These are phyloP conservation scores for Castanea crenata DNA, from an alignment of 306 rosid species.

Conservation along the genomic window DNA sequence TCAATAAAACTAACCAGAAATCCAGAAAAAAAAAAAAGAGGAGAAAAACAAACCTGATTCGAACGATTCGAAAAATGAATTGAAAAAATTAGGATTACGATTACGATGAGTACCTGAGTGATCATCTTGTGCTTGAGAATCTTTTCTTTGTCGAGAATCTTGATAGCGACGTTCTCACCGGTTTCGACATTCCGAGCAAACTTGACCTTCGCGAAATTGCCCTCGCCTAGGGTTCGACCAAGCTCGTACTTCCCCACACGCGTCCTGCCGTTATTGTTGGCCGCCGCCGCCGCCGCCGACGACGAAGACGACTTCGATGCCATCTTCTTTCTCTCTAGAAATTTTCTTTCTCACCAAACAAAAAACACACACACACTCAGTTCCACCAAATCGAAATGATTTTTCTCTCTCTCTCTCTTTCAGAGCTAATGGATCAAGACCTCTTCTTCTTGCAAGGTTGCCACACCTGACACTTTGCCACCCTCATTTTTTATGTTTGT, in stretches of 20 bases:
- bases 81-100: background rate
- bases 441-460: constrained; percentile 98
- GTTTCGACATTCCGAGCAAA: constrained; percentile 64
- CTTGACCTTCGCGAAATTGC: constrained; percentile 90
- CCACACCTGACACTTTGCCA: constrained; percentile 81
- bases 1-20: background rate
- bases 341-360: background rate
- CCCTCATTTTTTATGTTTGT: constrained; percentile 44
- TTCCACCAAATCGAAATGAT: too few relatives aligned
- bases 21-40: background rate
- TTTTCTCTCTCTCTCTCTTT: constrained; percentile 4
- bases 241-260: constrained; percentile 83
- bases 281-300: too few relatives aligned
- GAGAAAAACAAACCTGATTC: background rate
- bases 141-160: constrained; percentile 78
- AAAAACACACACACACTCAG: too few relatives aligned
- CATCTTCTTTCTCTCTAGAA: constrained; percentile 26
- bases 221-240: constrained; percentile 90
- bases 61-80: too few relatives aligned
- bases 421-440: constrained; percentile 19
- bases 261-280: constrained; percentile 27
- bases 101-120: constrained; percentile 48
- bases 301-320: constrained; percentile 31
- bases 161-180: constrained; percentile 69
- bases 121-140: constrained; percentile 93